Evolutionary conservation across 2,329 filamentous ascomycete genomes (phyloP).

Genomic region (Penicillium sp.): DNA sequence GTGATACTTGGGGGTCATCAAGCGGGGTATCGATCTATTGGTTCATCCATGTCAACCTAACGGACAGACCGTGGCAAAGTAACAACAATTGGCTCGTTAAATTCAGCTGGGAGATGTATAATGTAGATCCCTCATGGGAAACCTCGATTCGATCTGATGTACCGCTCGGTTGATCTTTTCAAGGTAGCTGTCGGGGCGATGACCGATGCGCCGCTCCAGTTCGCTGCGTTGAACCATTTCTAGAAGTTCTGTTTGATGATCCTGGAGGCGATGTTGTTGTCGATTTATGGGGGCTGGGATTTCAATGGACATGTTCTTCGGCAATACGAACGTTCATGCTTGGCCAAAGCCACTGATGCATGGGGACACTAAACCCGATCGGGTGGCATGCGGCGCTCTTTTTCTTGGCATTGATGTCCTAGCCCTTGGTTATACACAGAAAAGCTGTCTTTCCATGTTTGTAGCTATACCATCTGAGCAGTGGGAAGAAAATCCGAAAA

Average conservation of each 20-base stretch:
- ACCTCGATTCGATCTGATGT: background rate
- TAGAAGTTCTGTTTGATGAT: background rate
- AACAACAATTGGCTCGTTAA: too few relatives aligned
- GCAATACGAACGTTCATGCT: background rate
- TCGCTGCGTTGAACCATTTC: background rate
- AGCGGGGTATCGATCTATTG: background rate
- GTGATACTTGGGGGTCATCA: background rate
- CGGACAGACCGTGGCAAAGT: too few relatives aligned
- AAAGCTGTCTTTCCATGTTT: too few relatives aligned
- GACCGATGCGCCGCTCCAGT: background rate
- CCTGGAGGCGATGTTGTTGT: background rate
- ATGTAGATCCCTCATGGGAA: too few relatives aligned
- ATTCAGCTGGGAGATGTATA: too few relatives aligned
- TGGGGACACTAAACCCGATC: background rate
- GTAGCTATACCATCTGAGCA: too few relatives aligned
- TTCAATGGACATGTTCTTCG: background rate
- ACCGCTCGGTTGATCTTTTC: background rate
- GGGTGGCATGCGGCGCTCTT: slow-evolving; percentile 1
- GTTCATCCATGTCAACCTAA: background rate
- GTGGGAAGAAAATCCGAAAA: too few relatives aligned
- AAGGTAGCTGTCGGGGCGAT: background rate
- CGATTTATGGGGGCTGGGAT: background rate
- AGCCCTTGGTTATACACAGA: too few relatives aligned
- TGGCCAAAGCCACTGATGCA: background rate
- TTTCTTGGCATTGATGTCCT: background rate